phyloP scores from a whole-genome alignment of 192 early-diverging fungal species.

The Umbelopsis isabellina region DNA sequence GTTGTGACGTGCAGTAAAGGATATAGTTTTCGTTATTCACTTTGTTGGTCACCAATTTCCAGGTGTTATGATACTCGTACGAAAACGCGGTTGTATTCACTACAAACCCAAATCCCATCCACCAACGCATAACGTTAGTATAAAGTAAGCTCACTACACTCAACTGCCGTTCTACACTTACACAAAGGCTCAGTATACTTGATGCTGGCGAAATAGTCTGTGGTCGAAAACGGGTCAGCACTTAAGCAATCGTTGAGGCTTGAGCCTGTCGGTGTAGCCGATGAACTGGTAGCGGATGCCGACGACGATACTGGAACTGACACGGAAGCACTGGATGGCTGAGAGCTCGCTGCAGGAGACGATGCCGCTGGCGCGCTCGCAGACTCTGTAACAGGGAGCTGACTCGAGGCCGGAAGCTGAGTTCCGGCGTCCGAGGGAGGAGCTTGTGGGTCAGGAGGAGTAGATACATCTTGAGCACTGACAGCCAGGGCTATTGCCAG shows the following conservation, averaged over 20 bases:
- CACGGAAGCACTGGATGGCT: not conserved
- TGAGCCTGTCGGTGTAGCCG: slow-evolving; percentile 12
- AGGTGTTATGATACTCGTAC: slow-evolving; percentile 33
- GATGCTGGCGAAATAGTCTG: slow-evolving; percentile 23
- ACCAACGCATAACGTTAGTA: too few species aligned
- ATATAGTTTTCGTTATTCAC: slow-evolving; percentile 38
- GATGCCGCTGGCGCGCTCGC: not conserved
- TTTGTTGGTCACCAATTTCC: slow-evolving; percentile 41
- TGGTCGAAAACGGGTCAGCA: slow-evolving; percentile 11
- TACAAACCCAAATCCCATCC: slow-evolving; percentile 4
- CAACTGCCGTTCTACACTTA: not conserved
- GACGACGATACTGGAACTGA: slow-evolving; percentile 13
- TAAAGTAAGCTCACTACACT: too few species aligned
- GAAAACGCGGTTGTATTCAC: slow-evolving; percentile 36
- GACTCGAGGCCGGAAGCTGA: not conserved
- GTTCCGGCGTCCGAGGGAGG: not conserved
- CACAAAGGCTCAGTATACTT: slow-evolving; percentile 2
- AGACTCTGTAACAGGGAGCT: not conserved
- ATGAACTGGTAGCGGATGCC: slow-evolving; percentile 18
- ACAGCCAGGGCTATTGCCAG: not conserved
- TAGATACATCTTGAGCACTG: slow-evolving; percentile 12
- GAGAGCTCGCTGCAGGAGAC: too few species aligned
- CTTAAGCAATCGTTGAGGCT: slow-evolving; percentile 9
- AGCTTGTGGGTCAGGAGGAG: not conserved
- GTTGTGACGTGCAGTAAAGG: slow-evolving; percentile 37